These are phyloP conservation scores for Pleurotus platypus DNA, from an alignment of 768 basidiomycete species.

Conservation along the genomic window DNA sequence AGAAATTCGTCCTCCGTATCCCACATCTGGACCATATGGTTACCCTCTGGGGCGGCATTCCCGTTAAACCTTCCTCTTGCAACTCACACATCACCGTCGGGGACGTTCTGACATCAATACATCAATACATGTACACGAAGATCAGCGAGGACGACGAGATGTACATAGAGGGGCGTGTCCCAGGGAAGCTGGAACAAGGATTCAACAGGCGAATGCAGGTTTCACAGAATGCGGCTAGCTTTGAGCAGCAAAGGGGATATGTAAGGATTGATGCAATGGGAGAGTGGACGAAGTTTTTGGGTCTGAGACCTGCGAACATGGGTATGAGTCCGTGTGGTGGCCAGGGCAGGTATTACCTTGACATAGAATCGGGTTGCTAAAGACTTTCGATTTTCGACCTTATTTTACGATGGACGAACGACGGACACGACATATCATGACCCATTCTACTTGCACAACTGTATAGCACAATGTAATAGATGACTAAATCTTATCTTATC, in stretches of 20 bases:
- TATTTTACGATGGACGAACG: too few species aligned
- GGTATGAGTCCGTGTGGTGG: background rate
- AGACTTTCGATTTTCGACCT: too few species aligned
- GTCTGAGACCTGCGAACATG: background rate
- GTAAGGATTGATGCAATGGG: constrained; percentile 5
- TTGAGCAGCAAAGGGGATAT: background rate
- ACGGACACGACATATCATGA: too few species aligned
- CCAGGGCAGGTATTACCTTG: background rate
- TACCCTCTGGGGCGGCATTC: background rate
- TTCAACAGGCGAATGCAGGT: background rate
- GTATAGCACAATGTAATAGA: background rate
- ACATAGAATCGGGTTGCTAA: constrained; percentile 2
- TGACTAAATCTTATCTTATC: constrained; percentile 3
- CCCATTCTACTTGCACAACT: too few species aligned
- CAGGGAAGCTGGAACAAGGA: background rate
- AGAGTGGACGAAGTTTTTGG: constrained; percentile 2
- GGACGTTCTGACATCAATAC: background rate
- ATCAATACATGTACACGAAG: background rate
- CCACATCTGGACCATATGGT: constrained; percentile 4
- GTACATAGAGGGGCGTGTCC: background rate
- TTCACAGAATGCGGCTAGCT: background rate
- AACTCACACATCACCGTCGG: background rate
- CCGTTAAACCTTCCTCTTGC: background rate
- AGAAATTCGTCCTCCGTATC: background rate
- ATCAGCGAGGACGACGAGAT: background rate